Evolutionary conservation across 306 rosid genomes (phyloP), one percentile per base, ranked within the genome.

Genomic region (Trifolium repens): DNA sequence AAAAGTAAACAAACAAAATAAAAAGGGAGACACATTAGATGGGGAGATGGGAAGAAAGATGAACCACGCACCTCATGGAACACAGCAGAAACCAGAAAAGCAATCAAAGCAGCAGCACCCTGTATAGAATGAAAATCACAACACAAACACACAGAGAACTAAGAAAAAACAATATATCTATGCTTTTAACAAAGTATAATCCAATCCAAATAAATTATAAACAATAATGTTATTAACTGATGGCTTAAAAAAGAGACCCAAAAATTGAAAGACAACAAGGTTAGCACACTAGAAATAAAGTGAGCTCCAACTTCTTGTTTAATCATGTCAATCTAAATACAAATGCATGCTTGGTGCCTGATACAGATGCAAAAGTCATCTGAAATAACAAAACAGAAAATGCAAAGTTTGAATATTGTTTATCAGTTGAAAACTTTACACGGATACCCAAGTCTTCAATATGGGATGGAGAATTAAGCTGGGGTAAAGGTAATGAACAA

Each of bases 71-170:
- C 98, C 98, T 94, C 98, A 71, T 94, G 98, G 81, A 94, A 94
- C 62, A 91, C 83, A 0, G 97, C 98, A 76, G 98, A 94, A 61
- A 91, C 89, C 59, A 94, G 85, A 79, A 91, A 94, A 24, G 93
- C 81, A 22, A 90, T 85, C 64, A 94, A 16, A 37, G 86, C 13
- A 19, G 97, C 84, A 74, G 68, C 90, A 74, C 84, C 91, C 98
- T 94, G 86, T 71, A 84, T 6, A 77, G 1, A 24, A 75, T 66
- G 49, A 78, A 74, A 72, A 65, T 34, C 75, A 67, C 62, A 79
- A 73, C 52, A 72, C 50, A 71, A 12, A 47, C 66, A 49, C 35
- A 43, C 50, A 60, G 7, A 60, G 27, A 76, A 72, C 74, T 55
- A 39, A 34, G 57, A 10, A 26, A 47, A 73, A 27, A 55, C 54